These are phyloP conservation scores for Clavariopsis aquatica DNA, from an alignment of 495 filamentous ascomycete genomes.

Conservation along the genomic window DNA sequence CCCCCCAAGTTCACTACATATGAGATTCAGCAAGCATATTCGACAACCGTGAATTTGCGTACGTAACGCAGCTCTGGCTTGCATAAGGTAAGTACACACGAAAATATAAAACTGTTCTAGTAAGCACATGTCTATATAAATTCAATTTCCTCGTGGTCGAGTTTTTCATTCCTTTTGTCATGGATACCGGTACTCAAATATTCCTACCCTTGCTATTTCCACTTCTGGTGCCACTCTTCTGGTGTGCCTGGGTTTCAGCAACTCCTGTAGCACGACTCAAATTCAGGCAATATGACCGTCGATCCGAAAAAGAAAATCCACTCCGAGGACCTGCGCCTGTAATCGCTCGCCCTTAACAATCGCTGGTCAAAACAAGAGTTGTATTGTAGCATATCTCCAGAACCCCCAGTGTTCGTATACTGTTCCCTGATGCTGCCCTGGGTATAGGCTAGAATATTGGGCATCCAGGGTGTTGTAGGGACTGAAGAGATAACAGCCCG, in stretches of 20 bases:
- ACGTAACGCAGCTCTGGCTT: background rate
- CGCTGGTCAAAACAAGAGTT: slow-evolving; percentile 1
- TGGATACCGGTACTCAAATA: no score
- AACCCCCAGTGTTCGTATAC: slow-evolving; percentile 14
- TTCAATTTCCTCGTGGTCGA: no score
- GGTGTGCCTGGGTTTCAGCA: background rate
- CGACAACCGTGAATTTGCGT: no score
- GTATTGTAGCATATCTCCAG: background rate
- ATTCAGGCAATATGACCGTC: background rate
- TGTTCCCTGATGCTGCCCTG: slow-evolving; percentile 15
- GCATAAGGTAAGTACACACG: background rate
- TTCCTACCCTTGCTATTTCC: background rate
- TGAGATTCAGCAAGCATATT: no score
- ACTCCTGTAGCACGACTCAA: background rate
- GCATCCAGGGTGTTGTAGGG: background rate
- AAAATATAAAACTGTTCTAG: no score
- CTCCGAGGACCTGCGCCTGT: slow-evolving; percentile 18
- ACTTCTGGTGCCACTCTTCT: background rate
- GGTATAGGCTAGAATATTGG: background rate
- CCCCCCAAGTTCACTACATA: no score
- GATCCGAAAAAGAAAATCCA: slow-evolving; percentile 11
- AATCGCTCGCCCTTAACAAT: slow-evolving; percentile 18
- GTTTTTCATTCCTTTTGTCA: no score
- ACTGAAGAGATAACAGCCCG: background rate
- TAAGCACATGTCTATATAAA: no score